These are phyloP conservation scores for Trichoderma koningiopsis DNA, from an alignment of 2,329 filamentous ascomycete genomes.

Conservation along the genomic window DNA sequence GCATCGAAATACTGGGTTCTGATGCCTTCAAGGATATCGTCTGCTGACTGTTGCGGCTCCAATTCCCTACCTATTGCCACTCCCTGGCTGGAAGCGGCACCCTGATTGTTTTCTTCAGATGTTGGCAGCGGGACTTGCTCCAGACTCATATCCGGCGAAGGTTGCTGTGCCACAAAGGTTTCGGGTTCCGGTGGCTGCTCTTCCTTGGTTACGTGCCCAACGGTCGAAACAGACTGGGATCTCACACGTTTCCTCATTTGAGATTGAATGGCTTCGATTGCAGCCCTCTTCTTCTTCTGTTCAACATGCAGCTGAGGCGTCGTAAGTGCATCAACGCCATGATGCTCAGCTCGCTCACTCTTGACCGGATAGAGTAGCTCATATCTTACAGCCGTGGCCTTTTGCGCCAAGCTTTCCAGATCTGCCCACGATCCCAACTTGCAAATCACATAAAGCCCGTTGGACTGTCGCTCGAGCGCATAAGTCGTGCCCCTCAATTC, in stretches of 20 bases:
- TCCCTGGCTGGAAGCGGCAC: background rate
- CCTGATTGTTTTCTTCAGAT: background rate
- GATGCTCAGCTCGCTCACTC: conserved; percentile 28
- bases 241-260: conserved; percentile 57
- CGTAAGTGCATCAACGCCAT: conserved; percentile 37
- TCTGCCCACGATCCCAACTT: conserved; percentile 69
- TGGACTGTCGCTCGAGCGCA: conserved; percentile 66
- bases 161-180: conserved; percentile 29
- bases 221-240: conserved; percentile 47
- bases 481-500: conserved; percentile 58
- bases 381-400: conserved; percentile 47
- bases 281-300: conserved; percentile 57
- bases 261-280: conserved; percentile 65
- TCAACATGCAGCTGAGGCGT: conserved; percentile 52
- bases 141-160: conserved; percentile 29
- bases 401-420: conserved; percentile 53
- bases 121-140: conserved; percentile 26
- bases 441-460: conserved; percentile 67
- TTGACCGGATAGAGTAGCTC: conserved; percentile 36
- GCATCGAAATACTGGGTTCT: conserved; percentile 61
- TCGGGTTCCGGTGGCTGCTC: conserved; percentile 29
- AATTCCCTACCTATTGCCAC: background rate
- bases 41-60: conserved; percentile 45
- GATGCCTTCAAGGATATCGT: conserved; percentile 60
- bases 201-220: conserved; percentile 33